Conservation (phyloP, 2,329 filamentous ascomycete genomes). For the Fusarium robinianum region DNA sequence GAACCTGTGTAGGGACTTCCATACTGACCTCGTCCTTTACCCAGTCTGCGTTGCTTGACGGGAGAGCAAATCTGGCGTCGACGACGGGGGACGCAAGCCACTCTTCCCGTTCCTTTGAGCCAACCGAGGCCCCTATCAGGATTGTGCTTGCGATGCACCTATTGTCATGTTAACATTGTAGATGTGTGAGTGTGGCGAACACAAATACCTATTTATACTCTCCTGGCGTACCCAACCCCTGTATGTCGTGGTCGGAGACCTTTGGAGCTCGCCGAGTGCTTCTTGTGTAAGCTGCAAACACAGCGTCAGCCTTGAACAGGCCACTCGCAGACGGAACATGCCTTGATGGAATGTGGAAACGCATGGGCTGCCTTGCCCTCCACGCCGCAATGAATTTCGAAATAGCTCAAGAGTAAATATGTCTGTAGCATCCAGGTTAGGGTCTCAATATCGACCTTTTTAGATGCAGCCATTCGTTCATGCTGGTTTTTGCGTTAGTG, state of each 20-base stretch:
- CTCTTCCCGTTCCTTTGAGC: slow-evolving; percentile 4
- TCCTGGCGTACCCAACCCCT: not conserved
- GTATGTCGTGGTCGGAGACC: not conserved
- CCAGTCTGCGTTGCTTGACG: slow-evolving; percentile 1
- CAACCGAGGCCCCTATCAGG: slow-evolving; percentile 3
- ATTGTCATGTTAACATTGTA: not conserved
- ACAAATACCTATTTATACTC: not conserved
- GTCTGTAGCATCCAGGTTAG: slow-evolving; percentile 6
- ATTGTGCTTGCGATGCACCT: slow-evolving; percentile 5
- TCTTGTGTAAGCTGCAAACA: too few relatives aligned
- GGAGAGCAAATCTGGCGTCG: slow-evolving; percentile 2
- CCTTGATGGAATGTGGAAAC: not conserved
- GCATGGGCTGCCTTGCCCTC: not conserved
- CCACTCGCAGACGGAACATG: not conserved
- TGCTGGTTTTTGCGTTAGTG: too few relatives aligned
- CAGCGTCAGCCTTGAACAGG: not conserved
- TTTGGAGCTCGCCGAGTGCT: not conserved
- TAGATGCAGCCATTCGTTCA: not conserved
- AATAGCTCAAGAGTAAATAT: slow-evolving; percentile 5
- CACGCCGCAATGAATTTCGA: slow-evolving; percentile 1
- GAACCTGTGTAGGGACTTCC: not conserved
- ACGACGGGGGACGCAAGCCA: slow-evolving; percentile 1
- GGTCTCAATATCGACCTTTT: not conserved
- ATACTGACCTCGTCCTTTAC: slow-evolving; percentile 2
- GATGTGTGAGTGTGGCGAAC: not conserved